Conservation (phyloP, 345 rosid species). For the Arabis hirsuta region DNA sequence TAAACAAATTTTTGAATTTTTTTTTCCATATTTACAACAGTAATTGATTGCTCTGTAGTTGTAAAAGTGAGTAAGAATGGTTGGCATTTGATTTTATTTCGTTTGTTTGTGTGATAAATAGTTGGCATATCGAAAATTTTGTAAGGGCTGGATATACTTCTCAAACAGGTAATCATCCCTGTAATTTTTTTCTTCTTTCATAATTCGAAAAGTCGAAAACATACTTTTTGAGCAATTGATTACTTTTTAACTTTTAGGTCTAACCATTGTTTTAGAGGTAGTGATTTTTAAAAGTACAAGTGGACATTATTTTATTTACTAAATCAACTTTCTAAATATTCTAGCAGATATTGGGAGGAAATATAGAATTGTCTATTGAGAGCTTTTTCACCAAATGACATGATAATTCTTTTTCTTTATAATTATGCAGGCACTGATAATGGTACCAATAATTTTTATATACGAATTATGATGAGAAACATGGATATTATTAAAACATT, state of each 20-base stretch:
- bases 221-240: conserved; percentile 22
- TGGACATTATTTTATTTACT: conserved; percentile 11
- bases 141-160: conserved; percentile 27
- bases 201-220: too few species aligned
- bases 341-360: neutral
- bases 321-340: neutral
- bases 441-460: neutral
- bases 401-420: conserved; percentile 1
- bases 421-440: neutral
- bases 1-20: neutral
- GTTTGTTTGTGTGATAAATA: too few species aligned
- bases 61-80: conserved; percentile 17
- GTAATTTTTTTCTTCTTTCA: neutral
- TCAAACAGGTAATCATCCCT: conserved; percentile 21
- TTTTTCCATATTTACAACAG: neutral
- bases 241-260: conserved; percentile 14
- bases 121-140: neutral
- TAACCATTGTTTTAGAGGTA: neutral
- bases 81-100: neutral
- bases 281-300: conserved; percentile 1
- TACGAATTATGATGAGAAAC: neutral
- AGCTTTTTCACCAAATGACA: conserved; percentile 23
- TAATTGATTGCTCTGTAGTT: neutral
- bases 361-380: neutral
- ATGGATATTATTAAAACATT: neutral